phyloP scores from a whole-genome alignment of 2,329 filamentous ascomycete species.

The Talaromyces islandicus region DNA sequence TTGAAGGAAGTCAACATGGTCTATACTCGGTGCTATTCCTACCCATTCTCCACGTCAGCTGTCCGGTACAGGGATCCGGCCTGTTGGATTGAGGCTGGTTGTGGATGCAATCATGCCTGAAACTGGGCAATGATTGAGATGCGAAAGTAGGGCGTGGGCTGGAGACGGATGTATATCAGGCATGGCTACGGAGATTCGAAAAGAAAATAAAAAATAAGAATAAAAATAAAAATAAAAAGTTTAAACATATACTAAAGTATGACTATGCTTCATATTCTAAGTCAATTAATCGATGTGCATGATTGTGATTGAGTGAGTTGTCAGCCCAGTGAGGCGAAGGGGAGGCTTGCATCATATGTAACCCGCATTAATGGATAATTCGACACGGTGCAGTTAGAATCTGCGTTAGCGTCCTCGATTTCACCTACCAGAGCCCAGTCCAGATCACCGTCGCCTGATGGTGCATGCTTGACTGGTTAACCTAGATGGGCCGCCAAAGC shows the following conservation, averaged over 20 bases:
- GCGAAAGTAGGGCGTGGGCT: slow-evolving; percentile 4
- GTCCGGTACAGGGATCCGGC: neutral
- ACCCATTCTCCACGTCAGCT: neutral
- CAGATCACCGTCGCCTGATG: neutral
- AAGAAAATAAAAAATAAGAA: neutral
- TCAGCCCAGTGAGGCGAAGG: slow-evolving; percentile 6
- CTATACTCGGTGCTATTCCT: neutral
- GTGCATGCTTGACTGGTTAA: neutral
- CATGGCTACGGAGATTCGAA: neutral
- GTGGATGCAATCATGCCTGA: slow-evolving; percentile 13
- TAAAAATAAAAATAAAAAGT: neutral
- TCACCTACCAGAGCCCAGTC: neutral
- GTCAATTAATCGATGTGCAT: neutral
- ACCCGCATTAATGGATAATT: neutral
- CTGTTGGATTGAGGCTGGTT: neutral
- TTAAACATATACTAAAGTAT: neutral
- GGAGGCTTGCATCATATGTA: neutral
- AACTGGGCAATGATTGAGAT: slow-evolving; percentile 6
- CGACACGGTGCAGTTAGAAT: neutral
- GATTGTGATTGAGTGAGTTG: slow-evolving; percentile 15
- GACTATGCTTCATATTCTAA: neutral
- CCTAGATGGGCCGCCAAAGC: neutral
- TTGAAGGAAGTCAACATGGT: neutral
- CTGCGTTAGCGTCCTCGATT: neutral
- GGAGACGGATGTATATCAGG: slow-evolving; percentile 1